Evolutionary conservation across 2,329 filamentous ascomycete species (phyloP).

Genomic region (Beauveria asiatica): DNA sequence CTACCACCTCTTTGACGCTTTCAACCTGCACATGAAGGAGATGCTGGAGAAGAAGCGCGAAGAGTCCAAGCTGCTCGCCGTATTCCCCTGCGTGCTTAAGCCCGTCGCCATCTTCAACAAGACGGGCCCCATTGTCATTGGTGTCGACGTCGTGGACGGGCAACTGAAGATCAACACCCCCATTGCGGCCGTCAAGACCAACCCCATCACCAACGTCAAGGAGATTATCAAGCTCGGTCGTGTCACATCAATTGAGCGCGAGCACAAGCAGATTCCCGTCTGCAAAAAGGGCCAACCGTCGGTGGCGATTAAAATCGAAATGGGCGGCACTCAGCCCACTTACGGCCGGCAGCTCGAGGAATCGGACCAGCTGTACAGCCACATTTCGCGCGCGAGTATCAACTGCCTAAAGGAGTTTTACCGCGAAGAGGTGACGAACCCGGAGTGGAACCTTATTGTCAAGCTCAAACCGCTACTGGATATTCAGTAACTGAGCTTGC

Average conservation of each 20-base stretch:
- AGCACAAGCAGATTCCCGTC: slow-evolving; percentile 87
- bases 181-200: slow-evolving; percentile 76
- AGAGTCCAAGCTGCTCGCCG: slow-evolving; percentile 87
- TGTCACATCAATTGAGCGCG: slow-evolving; percentile 95
- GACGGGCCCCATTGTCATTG: slow-evolving; percentile 87
- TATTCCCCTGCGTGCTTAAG: slow-evolving; percentile 89
- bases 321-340: slow-evolving; percentile 80
- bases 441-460: slow-evolving; percentile 91
- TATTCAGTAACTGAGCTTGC: slow-evolving; percentile 48
- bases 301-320: slow-evolving; percentile 95
- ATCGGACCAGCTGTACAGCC: slow-evolving; percentile 76
- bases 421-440: slow-evolving; percentile 74
- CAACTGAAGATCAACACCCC: slow-evolving; percentile 81
- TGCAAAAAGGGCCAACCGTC: slow-evolving; percentile 97
- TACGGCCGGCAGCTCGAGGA: slow-evolving; percentile 96
- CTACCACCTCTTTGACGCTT: slow-evolving; percentile 95
- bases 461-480: slow-evolving; percentile 95
- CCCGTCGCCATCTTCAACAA: slow-evolving; percentile 98
- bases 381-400: slow-evolving; percentile 81
- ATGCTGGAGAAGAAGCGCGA: slow-evolving; percentile 90
- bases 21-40: slow-evolving; percentile 88
- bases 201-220: slow-evolving; percentile 68
- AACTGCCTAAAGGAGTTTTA: slow-evolving; percentile 96
- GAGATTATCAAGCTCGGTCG: slow-evolving; percentile 79
- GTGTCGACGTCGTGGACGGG: slow-evolving; percentile 92